Conservation (phyloP, 345 rosid genomes). For the Gynandropsis gynandra region DNA sequence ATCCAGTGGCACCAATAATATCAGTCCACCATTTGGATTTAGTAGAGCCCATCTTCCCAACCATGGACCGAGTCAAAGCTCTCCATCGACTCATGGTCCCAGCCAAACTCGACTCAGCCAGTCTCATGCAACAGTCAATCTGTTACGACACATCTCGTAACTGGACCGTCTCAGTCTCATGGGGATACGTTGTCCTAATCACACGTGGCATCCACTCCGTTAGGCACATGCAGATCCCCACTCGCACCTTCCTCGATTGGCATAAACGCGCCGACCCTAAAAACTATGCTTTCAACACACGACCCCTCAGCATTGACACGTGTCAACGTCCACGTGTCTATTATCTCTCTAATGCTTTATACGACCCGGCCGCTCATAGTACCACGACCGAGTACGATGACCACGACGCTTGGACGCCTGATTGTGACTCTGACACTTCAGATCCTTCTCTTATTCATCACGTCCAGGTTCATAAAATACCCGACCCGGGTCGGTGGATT, state of each 20-base stretch:
- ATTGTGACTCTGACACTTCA: constrained; percentile 38
- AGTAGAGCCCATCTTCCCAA: constrained; percentile 61
- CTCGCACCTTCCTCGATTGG: constrained; percentile 61
- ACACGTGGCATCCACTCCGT: constrained; percentile 41
- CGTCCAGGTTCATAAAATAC: constrained; percentile 38
- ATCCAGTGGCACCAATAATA: constrained; percentile 60
- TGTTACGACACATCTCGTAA: constrained; percentile 46
- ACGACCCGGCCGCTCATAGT: constrained; percentile 16
- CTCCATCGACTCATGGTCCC: constrained; percentile 37
- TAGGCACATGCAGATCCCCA: constrained; percentile 44
- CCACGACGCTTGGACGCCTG: constrained; percentile 12
- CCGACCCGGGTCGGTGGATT: constrained; percentile 43
- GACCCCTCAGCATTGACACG: constrained; percentile 26
- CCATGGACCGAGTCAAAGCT: constrained; percentile 35
- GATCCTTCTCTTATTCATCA: constrained; percentile 30
- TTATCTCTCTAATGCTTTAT: constrained; percentile 33
- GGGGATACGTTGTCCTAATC: constrained; percentile 78
- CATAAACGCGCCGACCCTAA: constrained; percentile 25
- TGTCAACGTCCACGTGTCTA: constrained; percentile 56
- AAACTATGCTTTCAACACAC: constrained; percentile 49
- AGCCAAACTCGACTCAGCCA: constrained; percentile 52
- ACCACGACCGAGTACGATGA: constrained; percentile 42
- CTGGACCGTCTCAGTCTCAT: constrained; percentile 71
- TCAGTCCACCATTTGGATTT: constrained; percentile 68
- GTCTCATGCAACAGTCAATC: constrained; percentile 55